These are phyloP conservation scores for Pyrenula aspistea DNA, from an alignment of 495 filamentous ascomycete species.

Conservation along the genomic window DNA sequence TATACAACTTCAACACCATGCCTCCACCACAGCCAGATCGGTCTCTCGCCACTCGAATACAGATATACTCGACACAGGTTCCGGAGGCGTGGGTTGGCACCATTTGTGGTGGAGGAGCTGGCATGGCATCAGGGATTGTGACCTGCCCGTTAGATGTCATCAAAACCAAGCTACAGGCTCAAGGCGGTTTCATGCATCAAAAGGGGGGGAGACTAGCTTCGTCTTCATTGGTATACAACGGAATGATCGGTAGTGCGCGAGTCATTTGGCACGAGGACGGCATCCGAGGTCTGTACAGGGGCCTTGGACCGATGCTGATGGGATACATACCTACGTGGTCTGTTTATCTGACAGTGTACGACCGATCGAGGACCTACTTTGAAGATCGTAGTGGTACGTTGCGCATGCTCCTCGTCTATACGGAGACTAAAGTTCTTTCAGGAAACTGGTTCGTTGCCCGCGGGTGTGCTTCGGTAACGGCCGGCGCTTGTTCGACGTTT, in stretches of 20 bases:
- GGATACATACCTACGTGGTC: slow-evolving; percentile 98
- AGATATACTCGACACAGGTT: slow-evolving; percentile 37
- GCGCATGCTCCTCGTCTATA: background rate
- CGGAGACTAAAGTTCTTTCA: slow-evolving; percentile 10
- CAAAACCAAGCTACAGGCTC: slow-evolving; percentile 95
- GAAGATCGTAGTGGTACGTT: slow-evolving; percentile 52
- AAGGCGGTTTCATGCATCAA: slow-evolving; percentile 57
- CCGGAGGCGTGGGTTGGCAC: slow-evolving; percentile 45
- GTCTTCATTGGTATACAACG: slow-evolving; percentile 55
- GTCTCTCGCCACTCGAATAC: slow-evolving; percentile 37
- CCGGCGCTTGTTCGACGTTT: slow-evolving; percentile 84
- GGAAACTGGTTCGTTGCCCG: slow-evolving; percentile 50
- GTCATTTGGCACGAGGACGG: slow-evolving; percentile 83
- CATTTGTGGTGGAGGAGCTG: slow-evolving; percentile 74
- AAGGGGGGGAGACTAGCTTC: slow-evolving; percentile 30
- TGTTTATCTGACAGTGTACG: slow-evolving; percentile 93
- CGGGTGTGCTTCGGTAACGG: slow-evolving; percentile 70
- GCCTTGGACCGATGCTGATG: slow-evolving; percentile 83
- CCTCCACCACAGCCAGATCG: slow-evolving; percentile 11
- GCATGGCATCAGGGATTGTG: slow-evolving; percentile 83
- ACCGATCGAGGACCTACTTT: slow-evolving; percentile 66
- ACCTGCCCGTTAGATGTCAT: slow-evolving; percentile 98
- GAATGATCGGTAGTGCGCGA: slow-evolving; percentile 73
- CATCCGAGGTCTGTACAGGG: slow-evolving; percentile 81
- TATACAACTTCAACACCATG: slow-evolving; percentile 7